Evolutionary conservation across 1,139 yeast genomes (phyloP).

Genomic region (Lizanozyma gosingica): DNA sequence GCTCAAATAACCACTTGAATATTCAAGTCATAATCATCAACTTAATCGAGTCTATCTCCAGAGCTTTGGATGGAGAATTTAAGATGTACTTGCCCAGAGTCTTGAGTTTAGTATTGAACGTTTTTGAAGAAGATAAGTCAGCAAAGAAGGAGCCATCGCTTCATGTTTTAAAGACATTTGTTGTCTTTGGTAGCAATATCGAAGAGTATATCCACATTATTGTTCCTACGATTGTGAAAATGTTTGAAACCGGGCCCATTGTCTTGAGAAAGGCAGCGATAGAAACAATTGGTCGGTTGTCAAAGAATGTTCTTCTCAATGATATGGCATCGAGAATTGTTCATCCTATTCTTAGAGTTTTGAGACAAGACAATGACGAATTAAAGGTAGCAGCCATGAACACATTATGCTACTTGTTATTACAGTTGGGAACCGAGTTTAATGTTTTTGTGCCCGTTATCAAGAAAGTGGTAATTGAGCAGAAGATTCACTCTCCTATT

Average conservation of each 20-base stretch:
- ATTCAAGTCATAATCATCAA: slow-evolving; percentile 74
- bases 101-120: slow-evolving; percentile 65
- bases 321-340: slow-evolving; percentile 90
- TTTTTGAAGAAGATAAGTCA: slow-evolving; percentile 70
- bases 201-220: slow-evolving; percentile 86
- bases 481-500: slow-evolving; percentile 60
- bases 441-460: slow-evolving; percentile 83
- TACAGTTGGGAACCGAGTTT: slow-evolving; percentile 80
- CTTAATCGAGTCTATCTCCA: slow-evolving; percentile 75
- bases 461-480: slow-evolving; percentile 56
- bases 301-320: slow-evolving; percentile 62
- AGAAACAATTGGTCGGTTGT: slow-evolving; percentile 74
- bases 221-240: slow-evolving; percentile 71
- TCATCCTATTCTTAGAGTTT: slow-evolving; percentile 74
- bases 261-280: slow-evolving; percentile 67
- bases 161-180: slow-evolving; percentile 75
- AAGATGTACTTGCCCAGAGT: slow-evolving; percentile 74
- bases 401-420: slow-evolving; percentile 67
- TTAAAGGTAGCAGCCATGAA: slow-evolving; percentile 60
- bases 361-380: slow-evolving; percentile 54
- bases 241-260: slow-evolving; percentile 65
- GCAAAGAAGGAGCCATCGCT: slow-evolving; percentile 57
- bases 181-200: slow-evolving; percentile 79
- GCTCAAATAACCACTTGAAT: slow-evolving; percentile 39
- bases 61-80: slow-evolving; percentile 87